Conservation (phyloP, 2,329 filamentous ascomycete species). For the Lecanicillium sp. region DNA sequence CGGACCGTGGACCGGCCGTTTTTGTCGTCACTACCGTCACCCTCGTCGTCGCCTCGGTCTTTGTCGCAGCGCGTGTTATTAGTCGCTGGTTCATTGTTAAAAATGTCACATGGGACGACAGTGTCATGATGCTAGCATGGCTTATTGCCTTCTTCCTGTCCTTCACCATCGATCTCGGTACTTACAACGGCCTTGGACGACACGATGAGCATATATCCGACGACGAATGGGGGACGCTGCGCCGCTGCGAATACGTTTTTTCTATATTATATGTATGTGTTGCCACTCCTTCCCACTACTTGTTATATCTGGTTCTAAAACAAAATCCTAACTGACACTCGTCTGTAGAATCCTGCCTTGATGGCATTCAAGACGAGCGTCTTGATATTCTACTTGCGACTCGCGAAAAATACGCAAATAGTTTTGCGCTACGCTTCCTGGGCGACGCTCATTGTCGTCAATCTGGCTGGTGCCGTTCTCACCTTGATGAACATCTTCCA, state of each 20-base stretch:
- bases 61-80: constrained; percentile 66
- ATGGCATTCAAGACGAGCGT: constrained; percentile 94
- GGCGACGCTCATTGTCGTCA: constrained; percentile 67
- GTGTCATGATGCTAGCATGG: constrained; percentile 75
- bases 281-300: no score
- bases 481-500: constrained; percentile 85
- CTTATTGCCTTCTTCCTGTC: constrained; percentile 58
- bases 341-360: constrained; percentile 67
- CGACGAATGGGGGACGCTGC: constrained; percentile 41
- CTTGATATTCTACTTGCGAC: constrained; percentile 77
- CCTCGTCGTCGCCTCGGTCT: constrained; percentile 60
- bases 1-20: constrained; percentile 50
- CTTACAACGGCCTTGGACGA: constrained; percentile 57
- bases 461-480: constrained; percentile 66
- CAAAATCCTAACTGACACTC: not conserved
- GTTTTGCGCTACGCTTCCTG: constrained; percentile 79
- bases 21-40: constrained; percentile 64
- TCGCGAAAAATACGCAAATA: constrained; percentile 69
- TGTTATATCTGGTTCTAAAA: no score
- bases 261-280: constrained; percentile 51
- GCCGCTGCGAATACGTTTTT: constrained; percentile 54
- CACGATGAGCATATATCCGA: constrained; percentile 52
- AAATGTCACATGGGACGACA: constrained; percentile 68
- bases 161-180: constrained; percentile 57
- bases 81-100: constrained; percentile 67